Base-by-base conservation (phyloP, 257 asterid species). In the Solanum piurae region DNA sequence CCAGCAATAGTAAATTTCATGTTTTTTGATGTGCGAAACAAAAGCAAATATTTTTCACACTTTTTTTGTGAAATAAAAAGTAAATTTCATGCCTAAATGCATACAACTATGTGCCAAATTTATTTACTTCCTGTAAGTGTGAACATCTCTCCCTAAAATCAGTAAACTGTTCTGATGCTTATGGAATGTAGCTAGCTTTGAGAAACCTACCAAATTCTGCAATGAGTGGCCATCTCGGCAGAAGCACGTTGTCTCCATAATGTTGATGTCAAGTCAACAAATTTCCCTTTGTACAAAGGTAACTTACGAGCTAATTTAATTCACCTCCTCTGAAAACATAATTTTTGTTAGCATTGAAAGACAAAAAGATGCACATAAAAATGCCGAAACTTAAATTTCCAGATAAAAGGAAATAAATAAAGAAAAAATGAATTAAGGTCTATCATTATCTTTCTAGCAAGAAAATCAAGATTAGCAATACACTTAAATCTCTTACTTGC, bases 131-230 rank as follows among this genome's bases (percentile, higher is more conserved):
- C 75, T 20, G 5, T 4, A 27, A 42, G 46, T 25, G 76, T 42
- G 29, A 25, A 68, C 80, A 73, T 73, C 16, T 14, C n/a, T 11
- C 36, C 31, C 40, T 23, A 31, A 42, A 12, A 62, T 29, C 62
- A 84, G n/a, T 37, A 33, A 52, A 20, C 7, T 23, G 58, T 62
- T 42, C 20, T 5, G 55, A 49, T 10, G 29, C 79, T 9, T 20
- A 23, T 21, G 14, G 18, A 74, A 7, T 16, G 75, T 58, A 13
- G 11, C 40, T 60, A 40, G 58, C 49, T 38, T 23, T 18, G 38
- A 49, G 84, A 40, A 60, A 79, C 90, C 16, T 90, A 90, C 92
- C 92, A 80, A 72, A 85, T 82, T 82, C 89, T 86, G 89, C 80
- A 73, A 69, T 36, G 66, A 82, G 58, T 36, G 86, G 33, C 83